phyloP scores from a whole-genome alignment of 805 yeast genomes.

The Torulaspora franciscae region DNA sequence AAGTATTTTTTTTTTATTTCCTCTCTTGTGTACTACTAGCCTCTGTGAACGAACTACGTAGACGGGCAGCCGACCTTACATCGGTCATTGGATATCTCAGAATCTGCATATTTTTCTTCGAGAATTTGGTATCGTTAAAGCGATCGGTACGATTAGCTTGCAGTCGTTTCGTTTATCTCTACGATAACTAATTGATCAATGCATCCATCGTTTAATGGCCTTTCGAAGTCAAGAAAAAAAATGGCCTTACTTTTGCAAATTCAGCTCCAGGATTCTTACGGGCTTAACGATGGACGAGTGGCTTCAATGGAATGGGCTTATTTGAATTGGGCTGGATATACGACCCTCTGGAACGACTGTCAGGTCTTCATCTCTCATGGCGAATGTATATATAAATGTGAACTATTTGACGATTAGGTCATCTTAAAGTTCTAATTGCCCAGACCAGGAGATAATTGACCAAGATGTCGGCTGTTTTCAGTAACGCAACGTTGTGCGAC shows the following conservation, averaged over 20 bases:
- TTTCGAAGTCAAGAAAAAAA: not conserved
- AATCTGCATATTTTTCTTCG: too few relatives aligned
- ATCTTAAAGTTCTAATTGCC: too few relatives aligned
- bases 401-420: not conserved
- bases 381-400: conserved; percentile 4
- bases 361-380: not conserved
- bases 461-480: conserved; percentile 34
- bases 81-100: too few relatives aligned
- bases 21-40: too few relatives aligned
- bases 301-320: not conserved
- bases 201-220: conserved; percentile 3
- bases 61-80: too few relatives aligned
- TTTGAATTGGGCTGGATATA: not conserved
- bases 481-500: conserved; percentile 31
- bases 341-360: conserved; percentile 8
- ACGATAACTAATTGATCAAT: conserved; percentile 4
- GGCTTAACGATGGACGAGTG: not conserved
- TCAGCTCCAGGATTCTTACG: conserved; percentile 1
- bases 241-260: conserved; percentile 7
- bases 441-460: not conserved
- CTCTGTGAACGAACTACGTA: too few relatives aligned
- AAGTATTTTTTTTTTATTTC: too few relatives aligned
- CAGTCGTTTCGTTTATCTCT: conserved; percentile 2
- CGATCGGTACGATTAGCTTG: not conserved
- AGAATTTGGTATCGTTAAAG: not conserved